These are phyloP conservation scores for Tolypocladium album DNA, from an alignment of 2,329 filamentous ascomycete species.

Conservation along the genomic window DNA sequence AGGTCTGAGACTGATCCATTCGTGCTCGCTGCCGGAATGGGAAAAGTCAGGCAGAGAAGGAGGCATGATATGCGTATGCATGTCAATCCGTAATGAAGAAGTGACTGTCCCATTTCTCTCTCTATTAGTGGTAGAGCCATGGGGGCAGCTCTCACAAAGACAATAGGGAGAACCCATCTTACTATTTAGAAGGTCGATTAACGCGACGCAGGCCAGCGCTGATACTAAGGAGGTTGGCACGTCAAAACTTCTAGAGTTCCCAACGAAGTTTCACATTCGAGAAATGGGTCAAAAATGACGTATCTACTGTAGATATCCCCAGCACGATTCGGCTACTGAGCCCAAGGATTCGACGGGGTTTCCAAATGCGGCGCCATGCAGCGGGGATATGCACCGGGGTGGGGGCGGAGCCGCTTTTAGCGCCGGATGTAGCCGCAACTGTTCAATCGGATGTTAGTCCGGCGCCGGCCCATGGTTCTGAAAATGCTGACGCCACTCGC, in stretches of 20 bases:
- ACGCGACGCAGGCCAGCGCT: not conserved
- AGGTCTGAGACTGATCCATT: not conserved
- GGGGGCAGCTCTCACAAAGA: not conserved
- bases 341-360: not conserved
- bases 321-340: not conserved
- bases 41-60: not conserved
- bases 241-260: too few relatives aligned
- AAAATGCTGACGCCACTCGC: too few relatives aligned
- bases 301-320: too few relatives aligned
- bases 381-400: not conserved
- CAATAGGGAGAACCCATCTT: not conserved
- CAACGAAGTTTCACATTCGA: not conserved
- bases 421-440: not conserved
- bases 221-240: not conserved
- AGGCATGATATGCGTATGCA: not conserved
- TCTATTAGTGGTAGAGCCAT: not conserved
- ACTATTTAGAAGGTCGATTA: not conserved
- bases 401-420: not conserved
- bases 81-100: not conserved
- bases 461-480: not conserved
- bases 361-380: not conserved
- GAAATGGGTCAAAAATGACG: not conserved
- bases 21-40: not conserved
- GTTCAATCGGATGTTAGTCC: not conserved
- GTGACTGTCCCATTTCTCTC: not conserved